Conservation (phyloP, 2,329 filamentous ascomycete genomes). For the Hymenoscyphus linearis region DNA sequence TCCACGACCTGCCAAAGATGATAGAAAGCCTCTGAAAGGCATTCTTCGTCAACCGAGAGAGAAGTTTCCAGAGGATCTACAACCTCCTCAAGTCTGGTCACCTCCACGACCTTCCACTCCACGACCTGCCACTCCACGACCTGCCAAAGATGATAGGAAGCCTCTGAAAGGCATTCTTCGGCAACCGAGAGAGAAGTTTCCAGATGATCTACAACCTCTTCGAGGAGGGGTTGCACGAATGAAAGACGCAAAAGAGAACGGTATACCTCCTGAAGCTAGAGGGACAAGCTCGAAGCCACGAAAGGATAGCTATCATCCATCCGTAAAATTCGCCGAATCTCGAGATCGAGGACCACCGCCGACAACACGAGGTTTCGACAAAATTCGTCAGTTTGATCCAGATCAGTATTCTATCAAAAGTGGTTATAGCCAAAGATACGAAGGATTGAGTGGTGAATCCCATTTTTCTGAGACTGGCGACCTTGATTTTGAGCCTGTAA, state of each 20-base stretch:
- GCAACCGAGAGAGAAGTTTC: slow-evolving; percentile 74
- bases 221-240: slow-evolving; percentile 90
- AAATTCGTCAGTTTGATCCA: slow-evolving; percentile 46
- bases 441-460: no score
- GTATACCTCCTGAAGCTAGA: slow-evolving; percentile 71
- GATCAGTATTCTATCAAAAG: slow-evolving; percentile 36
- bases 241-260: slow-evolving; percentile 75
- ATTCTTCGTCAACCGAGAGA: slow-evolving; percentile 79
- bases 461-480: no score
- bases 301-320: no score
- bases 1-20: slow-evolving; percentile 54
- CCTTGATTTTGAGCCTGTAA: no score
- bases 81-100: slow-evolving; percentile 57
- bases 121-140: no score
- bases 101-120: no score
- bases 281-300: no score
- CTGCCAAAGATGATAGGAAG: slow-evolving; percentile 59
- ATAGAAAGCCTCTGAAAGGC: slow-evolving; percentile 68
- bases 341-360: slow-evolving; percentile 53
- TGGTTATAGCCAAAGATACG: slow-evolving; percentile 19
- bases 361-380: slow-evolving; percentile 66
- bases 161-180: slow-evolving; percentile 82
- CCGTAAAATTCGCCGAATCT: slow-evolving; percentile 36
- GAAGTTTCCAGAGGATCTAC: slow-evolving; percentile 67
- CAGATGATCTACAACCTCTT: slow-evolving; percentile 76